A percentile compares a stretch with the other conserved stretches of the same genome.
These are phyloP conservation scores for Monosporascus sp. DNA, from an alignment of 2,329 filamentous ascomycete genomes.

Conservation along the genomic window DNA sequence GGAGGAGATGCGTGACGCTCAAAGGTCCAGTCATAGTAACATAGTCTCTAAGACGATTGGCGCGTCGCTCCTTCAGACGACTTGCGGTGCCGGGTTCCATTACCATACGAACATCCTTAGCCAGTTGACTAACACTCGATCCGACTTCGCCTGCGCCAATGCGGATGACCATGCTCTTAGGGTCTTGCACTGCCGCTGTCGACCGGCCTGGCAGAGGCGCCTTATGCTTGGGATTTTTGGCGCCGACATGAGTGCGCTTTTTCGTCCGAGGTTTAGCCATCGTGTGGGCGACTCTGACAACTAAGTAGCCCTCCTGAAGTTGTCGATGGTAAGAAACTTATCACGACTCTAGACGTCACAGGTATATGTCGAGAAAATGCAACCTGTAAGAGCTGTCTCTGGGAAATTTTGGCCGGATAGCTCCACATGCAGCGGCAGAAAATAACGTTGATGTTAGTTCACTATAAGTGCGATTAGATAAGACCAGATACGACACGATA, in stretches of 20 bases:
- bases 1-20: conserved; percentile 84
- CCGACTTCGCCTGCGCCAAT: conserved; percentile 93
- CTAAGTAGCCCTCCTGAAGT: too few relatives aligned
- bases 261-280: conserved; percentile 83
- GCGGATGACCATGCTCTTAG: conserved; percentile 98
- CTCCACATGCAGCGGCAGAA: neutral
- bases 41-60: conserved; percentile 86
- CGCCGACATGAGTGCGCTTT: conserved; percentile 79
- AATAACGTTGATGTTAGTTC: neutral
- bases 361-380: too few relatives aligned
- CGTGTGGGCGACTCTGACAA: neutral
- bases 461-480: neutral
- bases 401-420: neutral
- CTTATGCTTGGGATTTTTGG: conserved; percentile 53
- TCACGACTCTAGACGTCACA: too few relatives aligned
- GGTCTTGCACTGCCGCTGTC: conserved; percentile 59
- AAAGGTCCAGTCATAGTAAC: conserved; percentile 92
- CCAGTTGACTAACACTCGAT: conserved; percentile 83
- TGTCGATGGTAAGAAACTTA: too few relatives aligned
- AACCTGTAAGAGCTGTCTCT: too few relatives aligned
- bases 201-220: conserved; percentile 51
- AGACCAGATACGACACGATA: neutral
- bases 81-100: conserved; percentile 95
- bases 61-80: conserved; percentile 80
- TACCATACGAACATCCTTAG: conserved; percentile 82